These are phyloP conservation scores for Hymenoscyphus fraxineus DNA, from an alignment of 2,329 filamentous ascomycete species.

Conservation along the genomic window DNA sequence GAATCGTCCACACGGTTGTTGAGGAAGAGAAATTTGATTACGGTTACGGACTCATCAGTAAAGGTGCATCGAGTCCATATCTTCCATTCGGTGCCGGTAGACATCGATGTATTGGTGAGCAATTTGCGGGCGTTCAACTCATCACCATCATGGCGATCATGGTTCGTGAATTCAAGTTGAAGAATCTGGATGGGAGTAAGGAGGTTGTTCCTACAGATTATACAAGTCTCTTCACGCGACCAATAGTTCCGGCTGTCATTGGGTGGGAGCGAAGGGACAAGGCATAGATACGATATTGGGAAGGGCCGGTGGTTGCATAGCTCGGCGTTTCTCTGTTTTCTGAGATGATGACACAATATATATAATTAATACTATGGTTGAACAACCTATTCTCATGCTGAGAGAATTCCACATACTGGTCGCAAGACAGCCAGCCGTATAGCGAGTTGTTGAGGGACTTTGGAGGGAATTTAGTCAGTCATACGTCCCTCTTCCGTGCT, in stretches of 20 bases:
- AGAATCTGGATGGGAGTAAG: conserved; percentile 67
- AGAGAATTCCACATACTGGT: conserved; percentile 4
- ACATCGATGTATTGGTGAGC: conserved; percentile 93
- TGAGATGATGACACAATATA: conserved; percentile 9
- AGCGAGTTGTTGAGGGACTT: background rate
- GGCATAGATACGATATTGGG: conserved; percentile 17
- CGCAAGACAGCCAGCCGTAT: background rate
- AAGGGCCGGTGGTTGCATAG: conserved; percentile 21
- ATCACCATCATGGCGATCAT: conserved; percentile 77
- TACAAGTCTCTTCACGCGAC: conserved; percentile 68
- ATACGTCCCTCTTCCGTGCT: background rate
- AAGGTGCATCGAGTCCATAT: conserved; percentile 85
- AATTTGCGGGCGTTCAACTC: conserved; percentile 91
- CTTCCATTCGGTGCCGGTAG: conserved; percentile 90
- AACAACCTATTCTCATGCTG: conserved; percentile 1
- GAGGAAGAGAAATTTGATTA: conserved; percentile 82
- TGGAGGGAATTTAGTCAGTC: background rate
- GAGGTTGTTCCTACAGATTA: conserved; percentile 67
- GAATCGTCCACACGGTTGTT: conserved; percentile 49
- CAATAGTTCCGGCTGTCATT: conserved; percentile 66
- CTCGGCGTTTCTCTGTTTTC: conserved; percentile 18
- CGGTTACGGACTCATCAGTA: conserved; percentile 88
- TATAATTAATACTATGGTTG: conserved; percentile 20
- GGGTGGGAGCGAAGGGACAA: conserved; percentile 68
- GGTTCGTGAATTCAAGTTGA: conserved; percentile 76